A percentile compares a stretch with the other conserved stretches of the same genome.
These are phyloP conservation scores for Wickerhamomyces chaumierensis DNA, from an alignment of 805 yeast species.

Conservation along the genomic window DNA sequence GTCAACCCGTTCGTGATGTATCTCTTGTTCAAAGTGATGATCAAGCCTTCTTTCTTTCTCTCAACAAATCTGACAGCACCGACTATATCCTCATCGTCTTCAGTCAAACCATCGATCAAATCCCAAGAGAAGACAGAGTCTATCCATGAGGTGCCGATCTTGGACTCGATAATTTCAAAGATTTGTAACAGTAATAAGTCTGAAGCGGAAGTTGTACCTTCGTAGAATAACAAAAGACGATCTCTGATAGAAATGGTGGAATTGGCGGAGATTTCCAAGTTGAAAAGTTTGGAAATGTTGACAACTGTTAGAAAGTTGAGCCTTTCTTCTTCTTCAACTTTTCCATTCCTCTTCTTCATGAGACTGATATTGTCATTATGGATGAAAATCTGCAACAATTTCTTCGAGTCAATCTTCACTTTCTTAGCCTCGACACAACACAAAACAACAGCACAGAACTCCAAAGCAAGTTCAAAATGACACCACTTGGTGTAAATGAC, in stretches of 20 bases:
- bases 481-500: slow-evolving; percentile 46
- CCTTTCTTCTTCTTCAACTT: slow-evolving; percentile 13
- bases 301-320: slow-evolving; percentile 33
- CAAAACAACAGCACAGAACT: slow-evolving; percentile 31
- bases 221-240: slow-evolving; percentile 39
- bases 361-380: slow-evolving; percentile 36
- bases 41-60: slow-evolving; percentile 33
- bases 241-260: slow-evolving; percentile 38
- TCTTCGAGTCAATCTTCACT: slow-evolving; percentile 30
- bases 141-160: slow-evolving; percentile 51
- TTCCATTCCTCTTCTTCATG: slow-evolving; percentile 12
- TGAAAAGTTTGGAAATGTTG: slow-evolving; percentile 37
- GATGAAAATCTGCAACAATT: slow-evolving; percentile 51
- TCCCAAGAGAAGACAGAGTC: slow-evolving; percentile 57
- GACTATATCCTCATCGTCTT: slow-evolving; percentile 32
- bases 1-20: slow-evolving; percentile 38
- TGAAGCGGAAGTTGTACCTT: slow-evolving; percentile 49
- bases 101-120: slow-evolving; percentile 27
- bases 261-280: slow-evolving; percentile 31
- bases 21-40: slow-evolving; percentile 38
- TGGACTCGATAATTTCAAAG: slow-evolving; percentile 46
- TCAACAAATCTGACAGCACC: slow-evolving; percentile 37
- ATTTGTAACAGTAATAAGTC: slow-evolving; percentile 54
- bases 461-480: slow-evolving; percentile 26
- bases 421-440: slow-evolving; percentile 22